Base-by-base conservation (phyloP, 306 rosid genomes). In the Echinosophora koreensis region DNA sequence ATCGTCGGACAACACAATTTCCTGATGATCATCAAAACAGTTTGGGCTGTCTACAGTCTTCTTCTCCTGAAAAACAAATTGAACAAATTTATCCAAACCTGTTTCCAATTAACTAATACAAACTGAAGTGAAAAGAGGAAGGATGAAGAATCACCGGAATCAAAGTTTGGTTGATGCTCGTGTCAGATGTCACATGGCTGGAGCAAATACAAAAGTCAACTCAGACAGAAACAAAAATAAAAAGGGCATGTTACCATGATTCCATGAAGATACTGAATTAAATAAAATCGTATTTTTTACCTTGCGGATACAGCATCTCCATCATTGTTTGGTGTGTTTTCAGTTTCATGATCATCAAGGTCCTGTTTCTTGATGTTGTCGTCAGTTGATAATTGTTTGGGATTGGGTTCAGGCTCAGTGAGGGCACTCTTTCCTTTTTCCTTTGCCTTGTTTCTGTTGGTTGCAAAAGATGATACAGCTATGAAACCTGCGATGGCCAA, bases 401-500 rank as follows among this genome's bases (percentile, higher is more conserved):
- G 64, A 50, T 75, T 37, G 6, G 72, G 71, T 37, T 49, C 52
- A 0, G 81, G 64, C 8, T 10, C 11, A 12, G 35, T 59, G 41
- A 32, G 8, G 41, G 38, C 1, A 73, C 14, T 30, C 22, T 73
- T 56, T 11, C 4, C 54, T 4, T 18, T 61, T 47, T 6, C n/a
- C 47, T 14, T 50, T 35, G 42, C 34, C 55, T 46, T 74, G 5
- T 51, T 73, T 71, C 46, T 77, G 32, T 63, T 82, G 77, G 39
- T 27, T 3, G 69, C 34, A 46, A 79, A 79, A 70, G 80, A 17
- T 0, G 66, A 76, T 3, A 71, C 35, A 5, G 82, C 87, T 8
- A 79, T 44, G 12, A 84, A 30, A 80, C 85, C 78, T 0, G 70
- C 80, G 1, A 73, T 56, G 14, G 79, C 88, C 65, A 87, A 5